Percentiles rank a stretch among this genome's conserved stretches.
These are phyloP conservation scores for Trichoderma koningiopsis DNA, from an alignment of 2,329 filamentous ascomycete genomes.

Conservation along the genomic window DNA sequence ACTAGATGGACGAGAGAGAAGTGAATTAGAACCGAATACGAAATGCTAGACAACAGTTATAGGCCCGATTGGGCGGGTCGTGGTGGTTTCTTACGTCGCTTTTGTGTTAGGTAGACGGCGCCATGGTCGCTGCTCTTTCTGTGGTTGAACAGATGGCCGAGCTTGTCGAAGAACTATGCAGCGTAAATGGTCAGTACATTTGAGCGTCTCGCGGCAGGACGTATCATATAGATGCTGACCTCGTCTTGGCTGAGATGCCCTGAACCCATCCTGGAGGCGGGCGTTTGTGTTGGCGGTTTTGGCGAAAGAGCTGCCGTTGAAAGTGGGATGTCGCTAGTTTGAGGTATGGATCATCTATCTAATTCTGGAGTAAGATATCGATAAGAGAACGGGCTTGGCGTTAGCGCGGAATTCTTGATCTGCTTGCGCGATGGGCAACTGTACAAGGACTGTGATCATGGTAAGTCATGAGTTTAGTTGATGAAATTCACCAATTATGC, in stretches of 20 bases:
- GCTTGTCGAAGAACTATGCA: conserved; percentile 70
- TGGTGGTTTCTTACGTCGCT: conserved; percentile 59
- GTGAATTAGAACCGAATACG: conserved; percentile 11
- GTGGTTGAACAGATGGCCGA: conserved; percentile 67
- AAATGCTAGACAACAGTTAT: background rate
- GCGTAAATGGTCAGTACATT: background rate
- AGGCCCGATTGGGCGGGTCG: background rate
- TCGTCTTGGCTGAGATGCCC: conserved; percentile 43
- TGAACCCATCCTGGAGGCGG: conserved; percentile 1
- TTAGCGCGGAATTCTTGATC: background rate
- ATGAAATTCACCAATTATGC: background rate
- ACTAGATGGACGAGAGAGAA: conserved; percentile 38
- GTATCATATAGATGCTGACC: conserved; percentile 33
- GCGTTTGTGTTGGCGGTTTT: background rate
- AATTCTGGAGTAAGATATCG: conserved; percentile 19
- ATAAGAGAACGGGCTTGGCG: background rate
- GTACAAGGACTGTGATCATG: background rate
- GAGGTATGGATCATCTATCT: background rate
- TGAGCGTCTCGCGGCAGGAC: background rate
- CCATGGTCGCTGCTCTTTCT: conserved; percentile 71
- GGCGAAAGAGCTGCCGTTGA: conserved; percentile 1
- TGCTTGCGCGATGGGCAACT: background rate
- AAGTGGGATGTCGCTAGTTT: conserved; percentile 20
- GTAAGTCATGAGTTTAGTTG: background rate
- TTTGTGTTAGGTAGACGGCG: conserved; percentile 74